Evolutionary conservation across 2,329 filamentous ascomycete genomes (phyloP).

Genomic region (Botrytis porri): DNA sequence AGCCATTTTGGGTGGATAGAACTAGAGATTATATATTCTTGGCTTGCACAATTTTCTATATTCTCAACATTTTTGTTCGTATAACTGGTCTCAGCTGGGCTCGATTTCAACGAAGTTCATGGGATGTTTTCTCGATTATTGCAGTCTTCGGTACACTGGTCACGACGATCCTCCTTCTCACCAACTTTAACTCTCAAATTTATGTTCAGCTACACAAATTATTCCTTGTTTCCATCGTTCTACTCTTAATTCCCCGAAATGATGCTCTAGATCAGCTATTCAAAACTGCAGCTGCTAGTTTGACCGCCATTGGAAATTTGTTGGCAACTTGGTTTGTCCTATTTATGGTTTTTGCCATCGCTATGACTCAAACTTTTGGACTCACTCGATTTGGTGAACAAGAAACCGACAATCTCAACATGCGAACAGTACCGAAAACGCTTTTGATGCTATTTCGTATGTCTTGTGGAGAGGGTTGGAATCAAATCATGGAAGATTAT

Average conservation of each 20-base stretch:
- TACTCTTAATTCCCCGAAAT: conserved; percentile 91
- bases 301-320: conserved; percentile 86
- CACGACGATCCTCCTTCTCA: conserved; percentile 75
- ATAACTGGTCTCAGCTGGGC: conserved; percentile 88
- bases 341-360: conserved; percentile 94
- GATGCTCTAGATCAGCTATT: conserved; percentile 97
- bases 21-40: conserved; percentile 77
- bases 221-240: conserved; percentile 84
- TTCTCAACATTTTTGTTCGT: conserved; percentile 77
- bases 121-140: conserved; percentile 87
- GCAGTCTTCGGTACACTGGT: conserved; percentile 76
- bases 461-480: conserved; percentile 96
- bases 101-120: conserved; percentile 86
- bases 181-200: conserved; percentile 53
- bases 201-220: conserved; percentile 88
- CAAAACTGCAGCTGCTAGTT: conserved; percentile 93
- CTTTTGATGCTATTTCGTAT: conserved; percentile 90
- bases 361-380: conserved; percentile 92
- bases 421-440: conserved; percentile 89
- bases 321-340: conserved; percentile 96
- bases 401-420: conserved; percentile 79
- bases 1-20: conserved; percentile 66
- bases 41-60: conserved; percentile 75
- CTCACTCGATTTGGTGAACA: conserved; percentile 79
- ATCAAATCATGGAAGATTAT: conserved; percentile 93